Evolutionary conservation across 2,329 filamentous ascomycete genomes (phyloP), one percentile per base, ranked within the genome.

Genomic region (Botryotinia globosa): DNA sequence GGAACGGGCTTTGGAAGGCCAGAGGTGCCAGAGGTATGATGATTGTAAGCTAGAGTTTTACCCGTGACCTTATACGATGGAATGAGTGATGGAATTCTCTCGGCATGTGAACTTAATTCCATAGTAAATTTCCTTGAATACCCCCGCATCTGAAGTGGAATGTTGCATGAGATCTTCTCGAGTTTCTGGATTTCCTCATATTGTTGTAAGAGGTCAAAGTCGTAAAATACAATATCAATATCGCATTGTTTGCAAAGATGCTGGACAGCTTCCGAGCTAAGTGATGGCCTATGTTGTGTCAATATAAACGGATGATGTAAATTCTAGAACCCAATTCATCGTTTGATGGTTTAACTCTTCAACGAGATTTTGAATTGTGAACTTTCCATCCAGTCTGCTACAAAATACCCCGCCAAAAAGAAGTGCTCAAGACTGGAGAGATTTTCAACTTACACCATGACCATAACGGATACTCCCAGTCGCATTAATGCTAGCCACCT

Each of bases 11-110:
- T 91, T 0, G 89, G 89, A 1, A 88, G 78, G 0, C 89, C 89
- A 0, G 89, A 90, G 3, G 90, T 91, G 0, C 89, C 89, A 0
- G 89, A 91, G 0, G 89, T 90, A 76, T 91, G 89, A 25, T 71
- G 69, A 34, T 56, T n/a, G 59, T 71, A 71, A 51, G 69, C 59
- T 54, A 22, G 32, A 22, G 14, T 25, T 42, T 29, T 20, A 3
- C 37, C 42, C 25, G n/a, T 16, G 32, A 42, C 45, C 14, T 22
- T 42, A 20, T n/a, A 34, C 8, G 32, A n/a, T 45, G 68, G 42
- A 29, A 51, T 48, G 7, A 3, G 9, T 39, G 56, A 48, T 37
- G 68, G 42, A 22, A 22, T 39, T 6, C 9, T 51, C 25, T n/a
- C 10, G 8, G 0, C 9, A 18, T 7, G 5, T 32, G 48, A 22